phyloP scores from a whole-genome alignment of 1,284 basidiomycete genomes.

The Cryptococcus sp. region DNA sequence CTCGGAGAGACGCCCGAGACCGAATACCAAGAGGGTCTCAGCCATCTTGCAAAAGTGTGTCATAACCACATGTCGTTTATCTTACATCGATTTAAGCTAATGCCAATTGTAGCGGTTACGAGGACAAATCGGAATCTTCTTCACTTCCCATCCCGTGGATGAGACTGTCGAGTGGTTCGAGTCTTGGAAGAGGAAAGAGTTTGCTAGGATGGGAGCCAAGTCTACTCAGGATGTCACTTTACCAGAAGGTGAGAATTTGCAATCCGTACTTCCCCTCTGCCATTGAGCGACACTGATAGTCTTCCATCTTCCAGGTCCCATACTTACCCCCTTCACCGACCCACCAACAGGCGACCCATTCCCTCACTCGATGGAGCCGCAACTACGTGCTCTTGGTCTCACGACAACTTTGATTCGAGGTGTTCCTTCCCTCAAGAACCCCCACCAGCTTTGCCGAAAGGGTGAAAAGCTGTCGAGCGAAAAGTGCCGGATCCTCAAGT shows the following conservation, averaged over 20 bases:
- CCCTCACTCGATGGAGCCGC: constrained; percentile 95
- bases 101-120: constrained; percentile 68
- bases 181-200: constrained; percentile 86
- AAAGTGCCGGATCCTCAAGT: constrained; percentile 84
- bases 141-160: constrained; percentile 82
- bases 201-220: constrained; percentile 81
- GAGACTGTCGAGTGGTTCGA: constrained; percentile 95
- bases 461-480: constrained; percentile 78
- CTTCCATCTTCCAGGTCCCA: constrained; percentile 49
- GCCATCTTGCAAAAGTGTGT: constrained; percentile 75
- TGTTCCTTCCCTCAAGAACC: constrained; percentile 76
- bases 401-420: constrained; percentile 82
- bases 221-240: constrained; percentile 75
- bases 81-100: background rate
- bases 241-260: constrained; percentile 59
- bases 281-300: background rate
- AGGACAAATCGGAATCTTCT: constrained; percentile 89
- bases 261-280: background rate
- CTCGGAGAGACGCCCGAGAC: constrained; percentile 85
- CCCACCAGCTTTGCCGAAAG: constrained; percentile 83
- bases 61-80: background rate
- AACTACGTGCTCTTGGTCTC: constrained; percentile 87
- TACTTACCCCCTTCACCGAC: constrained; percentile 58
- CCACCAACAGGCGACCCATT: constrained; percentile 75
- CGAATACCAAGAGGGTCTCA: constrained; percentile 78